phyloP scores from a whole-genome alignment of 371 early-diverging fungal species.

The Mortierella sp. region DNA sequence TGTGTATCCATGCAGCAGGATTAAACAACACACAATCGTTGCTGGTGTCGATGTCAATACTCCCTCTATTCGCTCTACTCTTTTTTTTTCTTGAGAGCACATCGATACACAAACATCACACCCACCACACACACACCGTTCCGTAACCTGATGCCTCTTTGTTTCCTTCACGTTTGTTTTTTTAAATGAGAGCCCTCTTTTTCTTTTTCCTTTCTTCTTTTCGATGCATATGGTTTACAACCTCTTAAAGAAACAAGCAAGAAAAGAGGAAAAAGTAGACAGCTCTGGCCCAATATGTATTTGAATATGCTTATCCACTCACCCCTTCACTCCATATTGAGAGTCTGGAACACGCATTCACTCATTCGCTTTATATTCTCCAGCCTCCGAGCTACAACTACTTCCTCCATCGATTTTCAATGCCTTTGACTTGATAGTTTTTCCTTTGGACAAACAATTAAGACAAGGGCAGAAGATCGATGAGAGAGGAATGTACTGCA shows the following conservation, averaged over 20 bases:
- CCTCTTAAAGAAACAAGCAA: not conserved
- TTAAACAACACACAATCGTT: not conserved
- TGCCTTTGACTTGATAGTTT: too few relatives aligned
- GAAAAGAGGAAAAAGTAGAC: not conserved
- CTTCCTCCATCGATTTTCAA: too few relatives aligned
- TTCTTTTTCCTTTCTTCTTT: not conserved
- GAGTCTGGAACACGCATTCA: not conserved
- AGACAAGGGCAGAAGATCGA: too few relatives aligned
- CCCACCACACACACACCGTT: not conserved
- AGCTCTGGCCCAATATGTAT: not conserved
- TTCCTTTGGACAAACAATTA: too few relatives aligned
- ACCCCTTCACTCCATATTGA: not conserved
- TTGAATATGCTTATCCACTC: not conserved
- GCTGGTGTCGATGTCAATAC: not conserved
- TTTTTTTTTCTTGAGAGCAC: not conserved
- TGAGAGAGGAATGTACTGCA: not conserved
- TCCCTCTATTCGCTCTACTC: not conserved
- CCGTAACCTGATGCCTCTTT: too few relatives aligned
- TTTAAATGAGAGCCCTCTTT: constrained; percentile 2
- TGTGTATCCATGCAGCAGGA: not conserved
- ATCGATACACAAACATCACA: not conserved
- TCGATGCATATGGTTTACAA: not conserved
- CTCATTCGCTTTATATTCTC: not conserved
- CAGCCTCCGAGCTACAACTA: not conserved
- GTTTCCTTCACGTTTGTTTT: not conserved